Percentiles rank a stretch among this genome's conserved stretches.
These are phyloP conservation scores for Amauroascus verrucosus DNA, from an alignment of 2,329 filamentous ascomycete species.

Conservation along the genomic window DNA sequence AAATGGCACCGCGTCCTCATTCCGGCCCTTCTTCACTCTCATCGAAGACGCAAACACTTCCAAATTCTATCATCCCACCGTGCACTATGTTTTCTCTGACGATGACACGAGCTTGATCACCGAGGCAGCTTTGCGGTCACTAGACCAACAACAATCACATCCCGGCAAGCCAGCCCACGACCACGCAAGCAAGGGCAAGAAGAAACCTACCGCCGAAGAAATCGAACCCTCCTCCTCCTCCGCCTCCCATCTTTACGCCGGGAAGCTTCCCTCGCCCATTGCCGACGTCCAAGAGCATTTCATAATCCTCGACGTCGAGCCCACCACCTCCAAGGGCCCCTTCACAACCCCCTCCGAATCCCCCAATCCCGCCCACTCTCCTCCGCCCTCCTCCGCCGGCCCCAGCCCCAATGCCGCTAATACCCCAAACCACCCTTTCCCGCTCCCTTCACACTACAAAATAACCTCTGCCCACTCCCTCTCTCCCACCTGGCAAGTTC, in stretches of 20 bases:
- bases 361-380: conserved; percentile 52
- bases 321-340: conserved; percentile 13
- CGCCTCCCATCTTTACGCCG: not conserved
- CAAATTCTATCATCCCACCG: conserved; percentile 69
- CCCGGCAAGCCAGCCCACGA: not conserved
- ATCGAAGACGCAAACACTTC: conserved; percentile 64
- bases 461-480: conserved; percentile 64
- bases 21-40: conserved; percentile 76
- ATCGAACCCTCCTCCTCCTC: not conserved
- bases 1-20: conserved; percentile 30
- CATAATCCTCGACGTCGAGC: conserved; percentile 46
- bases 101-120: conserved; percentile 74
- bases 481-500: conserved; percentile 61
- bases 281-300: conserved; percentile 45
- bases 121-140: conserved; percentile 48
- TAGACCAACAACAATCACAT: conserved; percentile 31
- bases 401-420: conserved; percentile 37
- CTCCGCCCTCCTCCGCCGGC: conserved; percentile 57
- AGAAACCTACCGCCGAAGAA: conserved; percentile 2
- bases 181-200: conserved; percentile 5
- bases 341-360: conserved; percentile 16
- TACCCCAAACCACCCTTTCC: not conserved
- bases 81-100: conserved; percentile 89
- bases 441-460: conserved; percentile 28
- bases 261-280: conserved; percentile 35